These are phyloP conservation scores for Viola odorata DNA, from an alignment of 345 rosid genomes.

Conservation along the genomic window DNA sequence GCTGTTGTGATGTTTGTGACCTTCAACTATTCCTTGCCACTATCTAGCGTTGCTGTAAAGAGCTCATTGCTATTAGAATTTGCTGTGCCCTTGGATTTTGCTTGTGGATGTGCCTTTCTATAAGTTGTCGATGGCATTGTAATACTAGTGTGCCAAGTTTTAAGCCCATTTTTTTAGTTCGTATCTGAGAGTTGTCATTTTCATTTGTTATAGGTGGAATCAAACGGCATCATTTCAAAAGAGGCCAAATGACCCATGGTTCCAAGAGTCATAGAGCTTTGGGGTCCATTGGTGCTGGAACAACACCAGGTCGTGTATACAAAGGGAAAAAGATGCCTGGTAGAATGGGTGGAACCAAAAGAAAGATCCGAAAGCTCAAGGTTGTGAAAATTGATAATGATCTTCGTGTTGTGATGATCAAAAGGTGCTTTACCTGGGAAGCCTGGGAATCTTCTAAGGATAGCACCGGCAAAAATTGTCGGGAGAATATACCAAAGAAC, in stretches of 20 bases:
- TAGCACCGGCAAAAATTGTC: conserved; percentile 84
- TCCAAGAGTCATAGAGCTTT: conserved; percentile 85
- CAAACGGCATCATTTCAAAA: conserved; percentile 72
- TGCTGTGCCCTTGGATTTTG: too few species aligned
- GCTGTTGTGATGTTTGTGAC: too few species aligned
- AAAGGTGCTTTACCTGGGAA: conserved; percentile 92
- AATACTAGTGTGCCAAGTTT: too few species aligned
- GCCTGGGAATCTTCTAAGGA: conserved; percentile 83
- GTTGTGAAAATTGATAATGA: conserved; percentile 77
- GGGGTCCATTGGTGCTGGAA: conserved; percentile 95
- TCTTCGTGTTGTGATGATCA: conserved; percentile 72
- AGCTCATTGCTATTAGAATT: too few species aligned
- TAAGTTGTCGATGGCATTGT: too few species aligned
- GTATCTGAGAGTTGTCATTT: not conserved
- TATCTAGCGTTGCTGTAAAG: too few species aligned
- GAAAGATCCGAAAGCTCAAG: conserved; percentile 80
- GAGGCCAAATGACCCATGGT: conserved; percentile 85
- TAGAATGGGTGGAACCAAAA: conserved; percentile 84
- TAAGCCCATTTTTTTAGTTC: too few species aligned
- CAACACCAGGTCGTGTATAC: conserved; percentile 91
- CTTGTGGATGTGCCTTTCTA: too few species aligned
- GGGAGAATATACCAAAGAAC: conserved; percentile 81
- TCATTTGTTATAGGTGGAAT: conserved; percentile 57
- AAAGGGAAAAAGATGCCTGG: conserved; percentile 98
- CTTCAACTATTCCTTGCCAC: too few species aligned